Conservation (phyloP, 345 rosid species). For the Pistacia vera region DNA sequence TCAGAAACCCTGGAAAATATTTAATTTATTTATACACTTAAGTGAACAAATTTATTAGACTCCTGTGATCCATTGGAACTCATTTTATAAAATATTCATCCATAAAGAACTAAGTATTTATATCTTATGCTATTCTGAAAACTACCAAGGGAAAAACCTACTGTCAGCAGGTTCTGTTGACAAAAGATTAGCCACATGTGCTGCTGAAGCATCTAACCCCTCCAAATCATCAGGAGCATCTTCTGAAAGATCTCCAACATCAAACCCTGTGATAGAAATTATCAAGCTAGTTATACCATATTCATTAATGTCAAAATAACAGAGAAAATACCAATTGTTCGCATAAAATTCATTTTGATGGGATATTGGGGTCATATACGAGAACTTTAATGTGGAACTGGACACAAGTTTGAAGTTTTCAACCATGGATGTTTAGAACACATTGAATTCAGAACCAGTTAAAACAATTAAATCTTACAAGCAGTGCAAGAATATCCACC, state of each 20-base stretch:
- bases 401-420: background rate
- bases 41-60: background rate
- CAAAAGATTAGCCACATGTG: constrained; percentile 74
- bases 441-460: background rate
- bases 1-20: background rate
- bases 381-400: background rate
- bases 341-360: background rate
- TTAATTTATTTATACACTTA: background rate
- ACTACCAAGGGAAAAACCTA: constrained; percentile 30
- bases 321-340: background rate
- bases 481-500: constrained; percentile 85
- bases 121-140: background rate
- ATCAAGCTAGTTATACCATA: constrained; percentile 2
- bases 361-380: background rate
- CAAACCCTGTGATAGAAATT: constrained; percentile 58
- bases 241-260: constrained; percentile 64
- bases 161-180: constrained; percentile 74
- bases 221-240: constrained; percentile 70
- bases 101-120: background rate
- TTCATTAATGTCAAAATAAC: constrained; percentile 6
- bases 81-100: background rate
- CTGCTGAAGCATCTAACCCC: constrained; percentile 82
- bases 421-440: background rate
- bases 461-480: constrained; percentile 48
- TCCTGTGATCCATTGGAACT: background rate